Base-by-base conservation (phyloP, 148 eudicot species). In the Spergularia bocconei region DNA sequence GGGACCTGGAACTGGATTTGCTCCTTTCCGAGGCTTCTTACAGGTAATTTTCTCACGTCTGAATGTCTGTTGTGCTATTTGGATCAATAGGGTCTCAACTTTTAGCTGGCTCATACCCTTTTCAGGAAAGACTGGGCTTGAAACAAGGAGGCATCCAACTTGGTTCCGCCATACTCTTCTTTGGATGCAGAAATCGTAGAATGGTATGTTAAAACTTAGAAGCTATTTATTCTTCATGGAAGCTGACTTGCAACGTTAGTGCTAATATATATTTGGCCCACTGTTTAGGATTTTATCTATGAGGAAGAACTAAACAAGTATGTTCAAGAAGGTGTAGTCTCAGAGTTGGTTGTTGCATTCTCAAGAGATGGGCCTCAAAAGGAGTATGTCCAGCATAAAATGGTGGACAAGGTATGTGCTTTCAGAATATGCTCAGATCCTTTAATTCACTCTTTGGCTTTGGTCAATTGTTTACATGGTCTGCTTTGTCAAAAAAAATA, bases 1-100 rank as follows among this genome's bases (percentile, higher is more conserved):
- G 79, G 97, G 98, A 72, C 98, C 98, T 10, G 98, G 98, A 38
- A 92, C 98, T 73, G 98, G 98, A 52, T 84, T 92, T 78, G 98
- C 98, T 17, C 98, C 98, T 65, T 92, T 92, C 83, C 80, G 98
- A 67, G 98, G 98, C 63, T 92, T 92, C 79, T 82, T 92, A 67
- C 97, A 91, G 94, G 97, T 90, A 13, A 55, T 39, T 58, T n/a
- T 63, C 68, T 79, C 29, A 20, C 36, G 51, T 72, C 54, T 60
- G 44, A 11, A 61, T 16, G 11, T 41, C 12, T 14, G 25, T 62
- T 17, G 14, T 39, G 59, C 33, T 72, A 57, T 65, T 55, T 39
- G 36, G 47, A 52, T 20, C 7, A 48, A 8, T 55, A 13, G n/a
- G 62, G 16, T 74, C 25, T 66, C 12, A 36, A 68, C 12, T 36